A percentile compares a stretch with the other conserved stretches of the same genome.
Evolutionary conservation across 176 grass and related monocot genomes (phyloP).

Genomic region (Ensete ventricosum): DNA sequence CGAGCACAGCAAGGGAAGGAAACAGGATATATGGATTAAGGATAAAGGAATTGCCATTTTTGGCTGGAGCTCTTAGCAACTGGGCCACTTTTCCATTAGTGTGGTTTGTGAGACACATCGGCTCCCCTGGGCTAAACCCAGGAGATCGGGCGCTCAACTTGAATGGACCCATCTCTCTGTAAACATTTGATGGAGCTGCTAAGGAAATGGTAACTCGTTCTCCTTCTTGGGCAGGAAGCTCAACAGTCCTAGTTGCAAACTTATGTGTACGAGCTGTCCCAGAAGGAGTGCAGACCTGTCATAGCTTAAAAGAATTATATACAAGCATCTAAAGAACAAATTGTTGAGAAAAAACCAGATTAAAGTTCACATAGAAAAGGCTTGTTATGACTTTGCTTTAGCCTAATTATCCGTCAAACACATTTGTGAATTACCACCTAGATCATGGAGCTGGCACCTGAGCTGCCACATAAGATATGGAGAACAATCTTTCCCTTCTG

Average conservation of each 20-base stretch:
- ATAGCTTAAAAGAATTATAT: slow-evolving; percentile 20
- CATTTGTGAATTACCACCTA: too few relatives aligned
- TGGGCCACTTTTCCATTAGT: slow-evolving; percentile 55
- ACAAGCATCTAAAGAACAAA: background rate
- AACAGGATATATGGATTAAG: slow-evolving; percentile 52
- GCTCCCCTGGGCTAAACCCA: slow-evolving; percentile 63
- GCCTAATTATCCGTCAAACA: too few relatives aligned
- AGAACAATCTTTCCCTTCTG: too few relatives aligned
- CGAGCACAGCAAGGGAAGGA: slow-evolving; percentile 62
- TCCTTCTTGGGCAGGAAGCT: slow-evolving; percentile 88
- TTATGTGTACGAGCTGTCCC: slow-evolving; percentile 72
- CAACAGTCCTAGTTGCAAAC: slow-evolving; percentile 61
- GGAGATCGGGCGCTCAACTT: slow-evolving; percentile 46
- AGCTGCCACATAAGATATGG: too few relatives aligned
- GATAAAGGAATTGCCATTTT: slow-evolving; percentile 39
- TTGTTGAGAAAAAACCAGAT: background rate
- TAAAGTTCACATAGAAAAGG: background rate
- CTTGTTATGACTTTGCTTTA: background rate
- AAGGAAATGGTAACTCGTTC: slow-evolving; percentile 88
- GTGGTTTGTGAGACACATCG: slow-evolving; percentile 86
- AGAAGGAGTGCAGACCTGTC: slow-evolving; percentile 66
- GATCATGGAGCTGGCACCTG: too few relatives aligned
- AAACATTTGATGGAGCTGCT: slow-evolving; percentile 57
- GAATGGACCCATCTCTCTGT: slow-evolving; percentile 59
- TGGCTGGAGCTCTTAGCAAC: slow-evolving; percentile 63